phyloP scores from a whole-genome alignment of 202 grass and related monocot species.

The Sporobolus alterniflorus region DNA sequence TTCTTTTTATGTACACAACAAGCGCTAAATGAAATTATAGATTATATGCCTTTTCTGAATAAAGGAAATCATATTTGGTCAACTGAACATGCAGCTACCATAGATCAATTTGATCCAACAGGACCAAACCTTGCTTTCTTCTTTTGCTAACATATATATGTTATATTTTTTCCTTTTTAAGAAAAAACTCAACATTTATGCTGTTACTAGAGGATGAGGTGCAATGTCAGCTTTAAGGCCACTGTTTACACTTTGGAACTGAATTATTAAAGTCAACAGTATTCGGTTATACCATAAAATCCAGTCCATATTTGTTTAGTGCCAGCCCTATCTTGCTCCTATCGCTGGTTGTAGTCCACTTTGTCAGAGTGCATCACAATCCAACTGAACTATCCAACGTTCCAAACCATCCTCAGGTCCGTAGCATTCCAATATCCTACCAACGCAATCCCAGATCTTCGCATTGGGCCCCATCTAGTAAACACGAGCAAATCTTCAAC shows the following conservation, averaged over 20 bases:
- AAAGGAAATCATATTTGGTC: not conserved
- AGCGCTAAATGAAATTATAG: not conserved
- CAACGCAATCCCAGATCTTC: conserved; percentile 48
- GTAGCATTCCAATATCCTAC: conserved; percentile 50
- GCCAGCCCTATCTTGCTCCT: conserved; percentile 53
- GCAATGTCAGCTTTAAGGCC: not conserved
- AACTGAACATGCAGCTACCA: conserved; percentile 23
- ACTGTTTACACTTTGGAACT: conserved; percentile 17
- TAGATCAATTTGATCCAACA: conserved; percentile 16
- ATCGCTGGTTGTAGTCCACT: conserved; percentile 53
- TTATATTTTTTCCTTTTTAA: not conserved
- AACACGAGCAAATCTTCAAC: conserved; percentile 55
- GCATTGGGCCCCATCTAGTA: conserved; percentile 46
- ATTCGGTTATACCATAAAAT: conserved; percentile 45
- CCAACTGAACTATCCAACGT: conserved; percentile 54
- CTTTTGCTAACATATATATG: not conserved
- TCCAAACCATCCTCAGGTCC: conserved; percentile 45
- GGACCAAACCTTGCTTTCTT: not conserved
- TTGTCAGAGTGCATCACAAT: conserved; percentile 51
- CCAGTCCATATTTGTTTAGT: conserved; percentile 38
- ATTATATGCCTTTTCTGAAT: not conserved
- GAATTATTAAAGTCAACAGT: conserved; percentile 39
- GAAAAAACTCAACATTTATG: not conserved
- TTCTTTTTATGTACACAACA: not conserved
- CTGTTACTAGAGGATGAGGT: not conserved